These are phyloP conservation scores for Colletotrichum lini DNA, from an alignment of 2,329 filamentous ascomycete species.

Conservation along the genomic window DNA sequence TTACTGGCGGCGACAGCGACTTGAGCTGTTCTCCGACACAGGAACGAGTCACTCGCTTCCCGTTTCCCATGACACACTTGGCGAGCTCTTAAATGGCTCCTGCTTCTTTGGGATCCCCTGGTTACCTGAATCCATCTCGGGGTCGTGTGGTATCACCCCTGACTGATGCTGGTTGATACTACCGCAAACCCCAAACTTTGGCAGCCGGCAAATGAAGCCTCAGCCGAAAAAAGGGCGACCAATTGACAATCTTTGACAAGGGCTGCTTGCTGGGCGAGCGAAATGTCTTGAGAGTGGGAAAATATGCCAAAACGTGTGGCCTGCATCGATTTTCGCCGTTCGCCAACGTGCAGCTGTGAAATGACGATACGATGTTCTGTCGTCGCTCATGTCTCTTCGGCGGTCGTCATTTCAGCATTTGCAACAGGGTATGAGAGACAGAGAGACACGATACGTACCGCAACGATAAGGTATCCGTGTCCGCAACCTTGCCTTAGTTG, in stretches of 20 bases:
- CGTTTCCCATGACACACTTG: slow-evolving; percentile 27
- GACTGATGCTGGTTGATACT: slow-evolving; percentile 4
- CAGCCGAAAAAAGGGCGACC: slow-evolving; percentile 13
- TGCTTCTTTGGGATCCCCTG: slow-evolving; percentile 28
- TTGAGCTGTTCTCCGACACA: slow-evolving; percentile 7
- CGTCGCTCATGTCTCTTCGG: slow-evolving; percentile 6
- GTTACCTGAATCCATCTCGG: slow-evolving; percentile 11
- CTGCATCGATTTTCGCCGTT: slow-evolving; percentile 25
- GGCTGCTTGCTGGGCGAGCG: slow-evolving; percentile 1
- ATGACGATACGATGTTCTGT: slow-evolving; percentile 35
- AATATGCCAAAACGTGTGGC: slow-evolving; percentile 12
- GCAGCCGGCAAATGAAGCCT: slow-evolving; percentile 37
- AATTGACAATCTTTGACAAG: slow-evolving; percentile 32
- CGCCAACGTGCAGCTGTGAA: slow-evolving; percentile 20
- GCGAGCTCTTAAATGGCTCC: slow-evolving; percentile 10
- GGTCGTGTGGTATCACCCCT: slow-evolving; percentile 8
- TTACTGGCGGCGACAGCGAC: slow-evolving; percentile 6
- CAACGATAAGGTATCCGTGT: background rate
- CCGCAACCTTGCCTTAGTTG: background rate
- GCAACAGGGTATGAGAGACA: background rate
- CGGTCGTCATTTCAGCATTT: slow-evolving; percentile 9
- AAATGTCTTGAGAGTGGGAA: background rate
- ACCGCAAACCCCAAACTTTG: slow-evolving; percentile 6
- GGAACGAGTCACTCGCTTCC: background rate
- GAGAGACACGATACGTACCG: background rate